Evolutionary conservation across 2,329 filamentous ascomycete genomes (phyloP), one percentile per base, ranked within the genome.

Genomic region (Paradendryphiella salina): DNA sequence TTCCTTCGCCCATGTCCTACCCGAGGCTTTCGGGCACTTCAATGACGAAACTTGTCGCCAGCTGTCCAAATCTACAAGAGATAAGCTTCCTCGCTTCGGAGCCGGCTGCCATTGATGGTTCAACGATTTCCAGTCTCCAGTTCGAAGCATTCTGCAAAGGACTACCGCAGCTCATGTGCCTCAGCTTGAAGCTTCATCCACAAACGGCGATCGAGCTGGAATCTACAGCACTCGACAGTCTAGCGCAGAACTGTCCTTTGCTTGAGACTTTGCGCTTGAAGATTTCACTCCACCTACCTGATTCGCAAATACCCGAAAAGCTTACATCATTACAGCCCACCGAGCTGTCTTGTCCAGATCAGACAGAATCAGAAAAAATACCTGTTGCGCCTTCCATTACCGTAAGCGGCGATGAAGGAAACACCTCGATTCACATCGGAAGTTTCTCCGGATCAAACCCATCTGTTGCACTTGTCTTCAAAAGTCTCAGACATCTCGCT

Each of bases 121-220:
- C 66, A 3, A 40, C 34, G 5, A 66, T 71, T 2, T 63, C 62
- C 9, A 58, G 51, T 14, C 29, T 44, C 7, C 56, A 71, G 4
- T 70, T 71, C 36, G 64, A 67, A 15, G 37, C 34, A 2, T 71
- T 71, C 32, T 71, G 67, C 48, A 46, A 49, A 40, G 44, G 42
- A 4, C 21, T 67, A 11, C 63, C 67, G n/a, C 29, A 52, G 8
- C 56, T 72, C 1, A 45, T 48, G 13, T 57, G 51, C 14, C 44
- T 72, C 13, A 60, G 43, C 31, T 33, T 72, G 15, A 69, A 71
- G 40, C 31, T 71, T 8, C 59, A 70, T 32, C 65, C 67, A 4
- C 52, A 50, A 8, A 70, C 66, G 1, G 55, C 59, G 6, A 46
- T 59, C 3, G 50, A 56, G 2, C 50, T 72, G n/a, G 55, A 64